Evolutionary conservation across 2,329 filamentous ascomycete species (phyloP).

Genomic region (Annulohypoxylon truncatum): DNA sequence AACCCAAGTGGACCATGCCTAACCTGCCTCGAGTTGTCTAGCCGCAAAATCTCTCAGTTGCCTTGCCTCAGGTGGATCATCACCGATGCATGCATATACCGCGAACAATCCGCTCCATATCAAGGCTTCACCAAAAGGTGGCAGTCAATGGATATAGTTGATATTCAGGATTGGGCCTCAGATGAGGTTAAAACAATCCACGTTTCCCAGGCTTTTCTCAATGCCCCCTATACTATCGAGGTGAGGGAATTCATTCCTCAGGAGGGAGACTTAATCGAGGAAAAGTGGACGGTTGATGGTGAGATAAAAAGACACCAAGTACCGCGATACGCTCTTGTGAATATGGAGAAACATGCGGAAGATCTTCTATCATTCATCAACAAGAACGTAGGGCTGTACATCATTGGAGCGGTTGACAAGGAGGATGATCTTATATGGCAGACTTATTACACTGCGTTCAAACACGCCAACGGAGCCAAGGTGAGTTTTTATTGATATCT

Average conservation of each 20-base stretch:
- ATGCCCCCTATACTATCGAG: slow-evolving; percentile 38
- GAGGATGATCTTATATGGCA: neutral
- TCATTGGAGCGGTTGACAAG: neutral
- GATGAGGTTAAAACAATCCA: slow-evolving; percentile 35
- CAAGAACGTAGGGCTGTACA: slow-evolving; percentile 10
- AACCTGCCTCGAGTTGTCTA: slow-evolving; percentile 1
- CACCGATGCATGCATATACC: slow-evolving; percentile 41
- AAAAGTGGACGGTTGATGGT: neutral
- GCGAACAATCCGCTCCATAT: slow-evolving; percentile 38
- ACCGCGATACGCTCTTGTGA: neutral
- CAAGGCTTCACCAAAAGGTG: slow-evolving; percentile 41
- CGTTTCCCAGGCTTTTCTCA: slow-evolving; percentile 37
- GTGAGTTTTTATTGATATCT: neutral
- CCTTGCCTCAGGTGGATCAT: slow-evolving; percentile 31
- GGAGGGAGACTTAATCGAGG: slow-evolving; percentile 39
- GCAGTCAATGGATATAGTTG: slow-evolving; percentile 45
- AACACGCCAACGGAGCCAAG: neutral
- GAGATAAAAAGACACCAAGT: neutral
- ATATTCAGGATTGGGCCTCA: slow-evolving; percentile 44
- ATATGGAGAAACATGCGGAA: slow-evolving; percentile 6
- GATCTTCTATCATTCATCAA: slow-evolving; percentile 26
- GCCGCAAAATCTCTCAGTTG: neutral
- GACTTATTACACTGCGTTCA: slow-evolving; percentile 5
- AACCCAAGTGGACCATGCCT: neutral
- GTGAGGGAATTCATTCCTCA: slow-evolving; percentile 44